These are phyloP conservation scores for Ophiosphaerella korrae DNA, from an alignment of 2,329 filamentous ascomycete species.

Conservation along the genomic window DNA sequence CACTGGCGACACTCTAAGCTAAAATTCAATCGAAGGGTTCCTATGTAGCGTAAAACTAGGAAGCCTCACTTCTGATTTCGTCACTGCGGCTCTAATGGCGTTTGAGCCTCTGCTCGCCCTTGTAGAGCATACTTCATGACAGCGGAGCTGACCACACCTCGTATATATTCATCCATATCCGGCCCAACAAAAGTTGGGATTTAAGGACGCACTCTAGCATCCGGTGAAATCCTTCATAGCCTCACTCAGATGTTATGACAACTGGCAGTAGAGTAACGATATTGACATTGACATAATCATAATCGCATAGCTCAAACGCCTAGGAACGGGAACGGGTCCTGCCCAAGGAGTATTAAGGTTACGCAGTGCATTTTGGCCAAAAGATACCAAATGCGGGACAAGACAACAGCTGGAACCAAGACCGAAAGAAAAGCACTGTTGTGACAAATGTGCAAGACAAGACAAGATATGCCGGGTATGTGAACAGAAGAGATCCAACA, in stretches of 20 bases:
- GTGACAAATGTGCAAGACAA: constrained; percentile 12
- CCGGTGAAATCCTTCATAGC: constrained; percentile 1
- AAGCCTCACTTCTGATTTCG: constrained; percentile 20
- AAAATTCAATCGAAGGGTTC: constrained; percentile 4
- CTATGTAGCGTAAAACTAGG: constrained; percentile 10
- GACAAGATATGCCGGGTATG: constrained; percentile 11
- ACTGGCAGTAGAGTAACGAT: neutral
- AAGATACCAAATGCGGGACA: constrained; percentile 25
- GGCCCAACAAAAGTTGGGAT: too few relatives aligned
- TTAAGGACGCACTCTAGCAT: neutral
- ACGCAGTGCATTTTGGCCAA: constrained; percentile 17
- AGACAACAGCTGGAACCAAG: constrained; percentile 5
- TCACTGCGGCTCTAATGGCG: constrained; percentile 15
- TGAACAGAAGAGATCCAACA: constrained; percentile 9
- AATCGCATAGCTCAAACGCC: constrained; percentile 19
- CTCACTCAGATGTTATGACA: constrained; percentile 5
- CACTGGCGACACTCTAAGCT: constrained; percentile 15
- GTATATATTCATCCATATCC: neutral
- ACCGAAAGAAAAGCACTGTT: constrained; percentile 5
- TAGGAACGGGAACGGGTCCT: constrained; percentile 25
- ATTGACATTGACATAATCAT: constrained; percentile 15
- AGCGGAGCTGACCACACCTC: constrained; percentile 1
- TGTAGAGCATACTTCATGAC: neutral
- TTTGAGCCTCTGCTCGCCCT: too few relatives aligned
- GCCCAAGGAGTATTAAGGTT: constrained; percentile 35